These are phyloP conservation scores for Collybiopsis confluens DNA, from an alignment of 768 basidiomycete species.

Conservation along the genomic window DNA sequence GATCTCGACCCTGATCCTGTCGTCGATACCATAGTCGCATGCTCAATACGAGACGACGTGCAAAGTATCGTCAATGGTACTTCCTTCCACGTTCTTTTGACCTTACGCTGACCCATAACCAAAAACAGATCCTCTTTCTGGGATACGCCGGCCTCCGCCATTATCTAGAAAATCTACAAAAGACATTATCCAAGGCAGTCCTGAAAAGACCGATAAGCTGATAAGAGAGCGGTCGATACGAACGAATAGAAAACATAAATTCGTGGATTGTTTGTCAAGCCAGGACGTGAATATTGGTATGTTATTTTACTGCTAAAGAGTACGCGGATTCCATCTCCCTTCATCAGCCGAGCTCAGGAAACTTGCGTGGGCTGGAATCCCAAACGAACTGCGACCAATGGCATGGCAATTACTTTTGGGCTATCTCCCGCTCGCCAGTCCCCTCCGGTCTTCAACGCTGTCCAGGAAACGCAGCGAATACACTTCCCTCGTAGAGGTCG, in stretches of 20 bases:
- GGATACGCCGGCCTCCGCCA: slow-evolving; percentile 32
- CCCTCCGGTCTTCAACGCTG: slow-evolving; percentile 72
- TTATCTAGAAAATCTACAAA: slow-evolving; percentile 18
- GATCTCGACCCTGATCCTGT: slow-evolving; percentile 61
- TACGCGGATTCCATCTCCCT: slow-evolving; percentile 7
- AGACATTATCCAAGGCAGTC: slow-evolving; percentile 21
- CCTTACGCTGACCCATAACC: slow-evolving; percentile 11
- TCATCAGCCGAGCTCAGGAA: slow-evolving; percentile 77
- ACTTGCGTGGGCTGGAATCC: slow-evolving; percentile 94
- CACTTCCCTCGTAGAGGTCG: slow-evolving; percentile 79
- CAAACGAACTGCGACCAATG: slow-evolving; percentile 79
- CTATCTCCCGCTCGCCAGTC: slow-evolving; percentile 82
- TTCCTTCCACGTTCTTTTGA: slow-evolving; percentile 17
- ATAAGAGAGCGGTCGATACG: slow-evolving; percentile 74
- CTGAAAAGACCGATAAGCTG: slow-evolving; percentile 54
- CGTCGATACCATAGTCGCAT: slow-evolving; percentile 36
- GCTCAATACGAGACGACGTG: slow-evolving; percentile 58
- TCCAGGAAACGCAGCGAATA: slow-evolving; percentile 91
- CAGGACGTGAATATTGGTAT: slow-evolving; percentile 81
- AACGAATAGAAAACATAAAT: slow-evolving; percentile 75
- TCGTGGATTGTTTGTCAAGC: slow-evolving; percentile 70
- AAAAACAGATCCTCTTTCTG: slow-evolving; percentile 65
- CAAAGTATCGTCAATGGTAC: slow-evolving; percentile 77
- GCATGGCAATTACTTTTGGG: slow-evolving; percentile 95
- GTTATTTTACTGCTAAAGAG: slow-evolving; percentile 22